Evolutionary conservation across 148 eudicot species (phyloP).

Genomic region (Nepenthes gracilis): DNA sequence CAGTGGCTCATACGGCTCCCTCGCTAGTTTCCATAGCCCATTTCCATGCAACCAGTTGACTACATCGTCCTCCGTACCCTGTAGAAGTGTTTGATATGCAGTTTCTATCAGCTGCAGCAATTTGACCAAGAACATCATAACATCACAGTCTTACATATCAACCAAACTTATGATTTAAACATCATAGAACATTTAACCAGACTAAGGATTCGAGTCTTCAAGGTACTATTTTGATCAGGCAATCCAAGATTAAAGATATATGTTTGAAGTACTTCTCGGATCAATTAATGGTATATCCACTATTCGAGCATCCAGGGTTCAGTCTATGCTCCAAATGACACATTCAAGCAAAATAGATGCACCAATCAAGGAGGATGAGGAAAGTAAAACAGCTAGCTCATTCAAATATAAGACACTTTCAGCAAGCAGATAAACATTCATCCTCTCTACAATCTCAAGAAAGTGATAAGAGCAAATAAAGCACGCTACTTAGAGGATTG

Average conservation of each 20-base stretch:
- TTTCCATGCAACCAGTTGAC: slow-evolving; percentile 89
- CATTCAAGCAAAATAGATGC: not conserved
- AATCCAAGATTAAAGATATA: too few relatives aligned
- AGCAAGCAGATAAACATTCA: not conserved
- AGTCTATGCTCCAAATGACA: too few relatives aligned
- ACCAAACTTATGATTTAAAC: not conserved
- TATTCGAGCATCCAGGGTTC: too few relatives aligned
- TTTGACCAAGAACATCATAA: not conserved
- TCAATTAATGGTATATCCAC: too few relatives aligned
- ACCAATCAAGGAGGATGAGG: not conserved
- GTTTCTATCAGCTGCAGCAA: not conserved
- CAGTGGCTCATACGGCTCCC: slow-evolving; percentile 89
- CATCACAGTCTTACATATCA: not conserved
- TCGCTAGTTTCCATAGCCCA: slow-evolving; percentile 74
- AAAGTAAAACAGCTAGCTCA: not conserved
- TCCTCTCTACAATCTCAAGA: not conserved
- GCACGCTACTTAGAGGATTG: not conserved
- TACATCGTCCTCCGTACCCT: slow-evolving; percentile 98
- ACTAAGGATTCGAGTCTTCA: too few relatives aligned
- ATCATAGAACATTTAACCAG: not conserved
- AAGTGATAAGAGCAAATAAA: not conserved
- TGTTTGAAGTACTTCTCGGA: too few relatives aligned
- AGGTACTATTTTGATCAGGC: too few relatives aligned
- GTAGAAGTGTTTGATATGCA: slow-evolving; percentile 3
- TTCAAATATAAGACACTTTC: not conserved